Evolutionary conservation across 805 yeast genomes (phyloP), one percentile per base, ranked within the genome.

Genomic region (Barnettozyma wickerhamii): DNA sequence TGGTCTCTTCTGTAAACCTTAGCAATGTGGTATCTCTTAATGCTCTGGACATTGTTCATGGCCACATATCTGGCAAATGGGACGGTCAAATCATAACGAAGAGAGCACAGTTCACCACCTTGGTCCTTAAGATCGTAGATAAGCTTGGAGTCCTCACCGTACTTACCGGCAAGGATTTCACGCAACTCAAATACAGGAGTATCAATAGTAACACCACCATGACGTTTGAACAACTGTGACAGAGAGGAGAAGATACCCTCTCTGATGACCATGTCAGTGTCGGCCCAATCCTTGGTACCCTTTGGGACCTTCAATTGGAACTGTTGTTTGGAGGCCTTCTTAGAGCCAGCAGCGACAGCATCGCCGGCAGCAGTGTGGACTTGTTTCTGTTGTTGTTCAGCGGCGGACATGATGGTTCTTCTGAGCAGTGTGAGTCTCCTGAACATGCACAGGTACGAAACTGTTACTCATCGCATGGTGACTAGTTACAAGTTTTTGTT

Each of bases 281-380:
- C 99, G 48, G 96, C 87, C 99, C 99, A 93, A 64, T 93, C 99
- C 64, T 89, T 90, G 52, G 98, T 80, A 49, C 99, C 99, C 63
- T 93, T 93, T 38, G 99, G 98, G 33, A 95, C 88, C 65, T 93
- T 93, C 60, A 93, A 72, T 47, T 84, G 78, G 61, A 86, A 89
- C 51, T 78, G 81, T 12, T 30, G 18, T 38, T 69, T 52, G 9
- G 36, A 21, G 18, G 34, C 40, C 30, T 37, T 43, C 29, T 43
- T 40, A 10, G 40, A 12, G 9, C 31, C 34, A 17, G 34, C 30
- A 3, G 31, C 33, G 12, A 42, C 13, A 33, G 45, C 40, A 10
- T 37, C 33, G 19, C 23, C 40, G 10, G 46, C 33, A 26, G 43
- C 30, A 27, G 40, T n/a, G 32, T 36, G 4, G 10, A 19, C 30